phyloP scores from a whole-genome alignment of 139 green algal species.

The Tetradesmus obliquus region DNA sequence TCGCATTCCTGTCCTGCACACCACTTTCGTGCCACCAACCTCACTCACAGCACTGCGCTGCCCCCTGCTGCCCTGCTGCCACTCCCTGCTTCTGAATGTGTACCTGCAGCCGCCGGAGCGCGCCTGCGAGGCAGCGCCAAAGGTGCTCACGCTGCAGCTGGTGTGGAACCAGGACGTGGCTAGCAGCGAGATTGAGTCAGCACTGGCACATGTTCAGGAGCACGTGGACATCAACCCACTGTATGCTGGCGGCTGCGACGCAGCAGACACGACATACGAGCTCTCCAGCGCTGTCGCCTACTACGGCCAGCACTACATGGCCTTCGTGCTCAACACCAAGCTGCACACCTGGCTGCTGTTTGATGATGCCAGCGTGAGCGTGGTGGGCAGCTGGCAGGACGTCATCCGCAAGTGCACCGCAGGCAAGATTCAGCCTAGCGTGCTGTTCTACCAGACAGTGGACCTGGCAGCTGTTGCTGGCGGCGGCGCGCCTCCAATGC shows the following conservation, averaged over 20 bases:
- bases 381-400: constrained; percentile 64
- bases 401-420: constrained; percentile 73
- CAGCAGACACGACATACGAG: constrained; percentile 50
- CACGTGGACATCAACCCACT: constrained; percentile 6
- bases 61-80: neutral
- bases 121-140: constrained; percentile 44
- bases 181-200: constrained; percentile 54
- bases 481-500: neutral
- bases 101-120: constrained; percentile 13
- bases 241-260: neutral
- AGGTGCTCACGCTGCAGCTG: constrained; percentile 76
- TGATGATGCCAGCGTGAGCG: constrained; percentile 68
- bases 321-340: constrained; percentile 74
- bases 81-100: neutral
- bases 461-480: neutral
- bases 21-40: too few relatives aligned
- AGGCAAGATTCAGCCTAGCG: constrained; percentile 77
- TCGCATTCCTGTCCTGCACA: too few relatives aligned
- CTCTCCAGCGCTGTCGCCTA: constrained; percentile 89
- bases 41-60: too few relatives aligned
- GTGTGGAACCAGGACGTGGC: constrained; percentile 69
- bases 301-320: constrained; percentile 92
- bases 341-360: constrained; percentile 82
- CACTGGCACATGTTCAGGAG: constrained; percentile 44
- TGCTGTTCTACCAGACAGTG: constrained; percentile 68